These are phyloP conservation scores for Suhomyces guaymorum DNA, from an alignment of 1,139 yeast genomes.

Conservation along the genomic window DNA sequence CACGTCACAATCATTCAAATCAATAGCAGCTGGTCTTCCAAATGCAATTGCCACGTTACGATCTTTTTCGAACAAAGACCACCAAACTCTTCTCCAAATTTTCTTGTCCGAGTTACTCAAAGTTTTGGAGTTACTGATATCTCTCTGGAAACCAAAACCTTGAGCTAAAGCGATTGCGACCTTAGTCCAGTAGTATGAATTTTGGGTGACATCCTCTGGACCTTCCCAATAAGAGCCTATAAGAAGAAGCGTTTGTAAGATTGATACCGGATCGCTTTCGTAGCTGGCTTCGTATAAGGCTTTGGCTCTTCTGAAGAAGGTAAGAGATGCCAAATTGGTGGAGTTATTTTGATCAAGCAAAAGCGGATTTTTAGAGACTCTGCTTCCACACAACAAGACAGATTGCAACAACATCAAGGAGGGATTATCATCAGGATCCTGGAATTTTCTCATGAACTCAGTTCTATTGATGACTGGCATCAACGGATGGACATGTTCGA, in stretches of 20 bases:
- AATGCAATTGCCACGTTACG: conserved; percentile 71
- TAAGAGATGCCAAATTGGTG: conserved; percentile 57
- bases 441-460: conserved; percentile 56
- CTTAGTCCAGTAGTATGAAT: conserved; percentile 76
- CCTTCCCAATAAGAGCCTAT: conserved; percentile 78
- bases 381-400: conserved; percentile 67
- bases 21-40: conserved; percentile 72
- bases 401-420: conserved; percentile 69
- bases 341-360: conserved; percentile 59
- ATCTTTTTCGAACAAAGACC: conserved; percentile 77
- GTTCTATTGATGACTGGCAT: conserved; percentile 72
- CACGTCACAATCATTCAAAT: conserved; percentile 75
- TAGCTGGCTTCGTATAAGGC: conserved; percentile 72
- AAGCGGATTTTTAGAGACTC: conserved; percentile 59
- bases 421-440: conserved; percentile 65
- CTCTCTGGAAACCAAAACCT: conserved; percentile 76
- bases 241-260: conserved; percentile 64
- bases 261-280: conserved; percentile 67
- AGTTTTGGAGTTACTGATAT: conserved; percentile 36
- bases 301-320: conserved; percentile 77
- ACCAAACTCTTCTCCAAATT: conserved; percentile 74
- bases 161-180: conserved; percentile 75
- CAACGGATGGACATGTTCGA: conserved; percentile 66
- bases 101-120: conserved; percentile 47
- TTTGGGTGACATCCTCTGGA: conserved; percentile 74